Evolutionary conservation across 805 yeast genomes (phyloP), one percentile per base, ranked within the genome.

Genomic region (Yamadazyma ubonensis): DNA sequence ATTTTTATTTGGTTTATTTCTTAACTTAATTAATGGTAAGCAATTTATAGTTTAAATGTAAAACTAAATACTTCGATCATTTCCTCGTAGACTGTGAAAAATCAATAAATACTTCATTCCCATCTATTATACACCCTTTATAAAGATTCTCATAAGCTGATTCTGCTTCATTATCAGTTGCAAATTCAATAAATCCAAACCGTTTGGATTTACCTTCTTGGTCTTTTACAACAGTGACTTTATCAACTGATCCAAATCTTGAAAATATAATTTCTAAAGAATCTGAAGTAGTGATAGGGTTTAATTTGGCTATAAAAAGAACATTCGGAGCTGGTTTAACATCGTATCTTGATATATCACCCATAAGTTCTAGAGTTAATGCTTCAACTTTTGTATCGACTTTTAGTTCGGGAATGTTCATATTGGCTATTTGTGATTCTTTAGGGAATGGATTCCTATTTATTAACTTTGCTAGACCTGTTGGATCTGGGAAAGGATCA

Each of bases 151-250:
- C 57, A 52, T 79, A 82, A 0, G 88, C 88, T n/a, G 51, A 46
- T 45, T 83, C 87, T 36, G 85, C 81, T 26, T 70, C 67, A 29
- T 63, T 59, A 43, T 65, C 64, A 1, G 59, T 53, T 16, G 63
- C 68, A 52, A 63, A 82, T 50, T 81, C 85, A 21, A 83, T 74
- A 45, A 83, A 83, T 2, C 81, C 90, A 51, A 82, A 83, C 38
- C 77, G 72, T 27, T 79, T 51, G 2, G 81, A 75, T 11, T 69
- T 70, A 0, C 76, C 73, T 0, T 79, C 69, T 3, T 50, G 56
- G 46, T 78, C 83, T 28, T 63, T 55, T 10, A 81, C 66, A 11
- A 82, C 60, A 38, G 79, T 80, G 42, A 79, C 73, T 2, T 76
- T 67, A 1, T 50, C 42, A 14, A 82, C 73, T 5, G 57, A 46